Evolutionary conservation across 73 alveolate genomes (phyloP).

Genomic region (Effrenium voratum): DNA sequence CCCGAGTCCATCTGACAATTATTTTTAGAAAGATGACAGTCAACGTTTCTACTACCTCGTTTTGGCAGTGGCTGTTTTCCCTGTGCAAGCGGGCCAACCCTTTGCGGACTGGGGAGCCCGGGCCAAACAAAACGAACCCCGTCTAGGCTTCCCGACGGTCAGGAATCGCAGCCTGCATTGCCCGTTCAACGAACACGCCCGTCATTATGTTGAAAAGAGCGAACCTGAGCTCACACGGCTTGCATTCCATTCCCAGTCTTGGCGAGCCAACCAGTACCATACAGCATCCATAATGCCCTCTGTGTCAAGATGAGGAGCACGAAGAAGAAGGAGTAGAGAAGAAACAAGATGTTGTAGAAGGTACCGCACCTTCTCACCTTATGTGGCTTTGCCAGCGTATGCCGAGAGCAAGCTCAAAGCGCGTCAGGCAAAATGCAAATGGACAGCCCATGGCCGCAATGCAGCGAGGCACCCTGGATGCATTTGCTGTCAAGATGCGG

Average conservation of each 20-base stretch:
- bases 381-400: background rate
- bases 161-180: conserved; percentile 84
- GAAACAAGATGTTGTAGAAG: conserved; percentile 35
- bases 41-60: too few species aligned
- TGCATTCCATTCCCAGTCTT: background rate
- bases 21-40: too few species aligned
- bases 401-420: background rate
- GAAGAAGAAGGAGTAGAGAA: conserved; percentile 58
- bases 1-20: too few species aligned
- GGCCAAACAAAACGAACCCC: too few species aligned
- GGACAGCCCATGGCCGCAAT: background rate
- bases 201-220: conserved; percentile 92
- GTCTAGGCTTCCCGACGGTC: background rate
- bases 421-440: background rate
- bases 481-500: conserved; percentile 24
- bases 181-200: conserved; percentile 79
- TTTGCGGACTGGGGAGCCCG: too few species aligned
- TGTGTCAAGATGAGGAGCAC: conserved; percentile 20
- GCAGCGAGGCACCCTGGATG: background rate
- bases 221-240: conserved; percentile 6
- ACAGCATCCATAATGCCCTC: background rate
- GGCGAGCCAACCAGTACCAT: background rate
- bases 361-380: conserved; percentile 52
- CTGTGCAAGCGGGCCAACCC: too few species aligned
- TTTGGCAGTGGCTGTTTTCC: too few species aligned